These are phyloP conservation scores for Clonostachys rhizophaga DNA, from an alignment of 2,329 filamentous ascomycete species.

Conservation along the genomic window DNA sequence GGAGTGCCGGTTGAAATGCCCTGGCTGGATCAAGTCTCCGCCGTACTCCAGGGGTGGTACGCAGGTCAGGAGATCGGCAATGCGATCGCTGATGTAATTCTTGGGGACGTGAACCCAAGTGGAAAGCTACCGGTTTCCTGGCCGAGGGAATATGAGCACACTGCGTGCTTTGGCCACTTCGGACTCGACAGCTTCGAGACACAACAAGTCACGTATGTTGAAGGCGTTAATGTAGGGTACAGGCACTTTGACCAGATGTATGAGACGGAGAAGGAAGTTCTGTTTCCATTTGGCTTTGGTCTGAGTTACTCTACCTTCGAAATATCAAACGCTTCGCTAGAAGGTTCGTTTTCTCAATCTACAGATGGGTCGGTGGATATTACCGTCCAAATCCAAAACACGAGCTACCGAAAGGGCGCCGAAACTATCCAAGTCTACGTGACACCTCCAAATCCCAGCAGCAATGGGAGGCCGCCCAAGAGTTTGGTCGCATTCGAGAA, in stretches of 20 bases:
- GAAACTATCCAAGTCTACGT: conserved; percentile 52
- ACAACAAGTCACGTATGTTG: conserved; percentile 50
- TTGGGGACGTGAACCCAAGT: conserved; percentile 45
- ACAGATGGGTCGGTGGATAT: conserved; percentile 40
- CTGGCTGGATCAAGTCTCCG: conserved; percentile 39
- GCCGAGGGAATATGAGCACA: conserved; percentile 40
- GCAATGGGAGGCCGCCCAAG: conserved; percentile 15
- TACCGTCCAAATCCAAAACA: conserved; percentile 40
- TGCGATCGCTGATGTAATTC: conserved; percentile 63
- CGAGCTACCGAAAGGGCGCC: conserved; percentile 47
- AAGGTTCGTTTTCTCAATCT: too few species aligned
- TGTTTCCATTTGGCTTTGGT: conserved; percentile 64
- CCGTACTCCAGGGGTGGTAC: conserved; percentile 63
- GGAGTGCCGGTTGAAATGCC: conserved; percentile 57
- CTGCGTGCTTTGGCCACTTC: conserved; percentile 1
- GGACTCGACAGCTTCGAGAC: conserved; percentile 40
- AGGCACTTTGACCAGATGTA: conserved; percentile 55
- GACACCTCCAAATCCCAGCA: conserved; percentile 3
- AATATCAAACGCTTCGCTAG: conserved; percentile 33
- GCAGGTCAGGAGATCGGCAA: conserved; percentile 69
- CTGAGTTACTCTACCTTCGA: conserved; percentile 57
- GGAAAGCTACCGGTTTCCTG: conserved; percentile 6
- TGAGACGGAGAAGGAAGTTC: conserved; percentile 38
- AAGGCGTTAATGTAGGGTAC: conserved; percentile 65
- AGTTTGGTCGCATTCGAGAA: conserved; percentile 21